Evolutionary conservation across 805 yeast species (phyloP), one percentile per base, ranked within the genome.

Genomic region (Cyberlindnera euphorbiae): DNA sequence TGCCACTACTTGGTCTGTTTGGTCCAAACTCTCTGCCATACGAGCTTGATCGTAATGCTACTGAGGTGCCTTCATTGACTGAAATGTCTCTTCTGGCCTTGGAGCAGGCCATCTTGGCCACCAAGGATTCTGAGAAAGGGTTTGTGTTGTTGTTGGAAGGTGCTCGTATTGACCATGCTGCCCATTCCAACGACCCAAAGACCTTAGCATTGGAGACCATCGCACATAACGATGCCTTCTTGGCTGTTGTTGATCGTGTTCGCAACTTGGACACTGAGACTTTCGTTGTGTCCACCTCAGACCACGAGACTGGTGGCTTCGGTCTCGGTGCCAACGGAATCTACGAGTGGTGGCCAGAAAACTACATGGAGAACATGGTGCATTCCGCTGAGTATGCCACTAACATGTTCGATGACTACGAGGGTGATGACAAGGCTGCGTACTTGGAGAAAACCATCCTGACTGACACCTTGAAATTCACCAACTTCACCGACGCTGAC

Each of bases 231-330:
- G 77, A 75, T 33, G 86, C 95, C 5, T 85, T 84, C 64, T 60
- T 71, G 42, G 83, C 85, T 13, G 95, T 81, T 5, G 60, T 75
- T 36, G 76, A 82, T 33, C 85, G 78, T 55, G 83, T 83, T 22
- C 73, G 80, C 42, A 50, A 66, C 8, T 52, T 82, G 9, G 85
- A 82, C 37, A 76, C 74, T n/a, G 96, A 86, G 50, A 85, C 96
- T 2, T 64, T 81, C 32, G 73, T 86, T 32, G 66, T 88, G 25
- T 77, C 90, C 17, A 87, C 96, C 8, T 82, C 94, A 22, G 96
- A 88, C 59, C 97, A 88, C 63, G 97, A 88, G 59, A 88, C 96
- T 17, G 96, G 96, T 45, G 97, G 96, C 1, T 68, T 87, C 42
- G 82, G 82, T 23, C 73, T 83, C 31, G 87, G 94, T 2, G 73